Conservation (phyloP, 257 asterid species). For the Capsicum baccatum region DNA sequence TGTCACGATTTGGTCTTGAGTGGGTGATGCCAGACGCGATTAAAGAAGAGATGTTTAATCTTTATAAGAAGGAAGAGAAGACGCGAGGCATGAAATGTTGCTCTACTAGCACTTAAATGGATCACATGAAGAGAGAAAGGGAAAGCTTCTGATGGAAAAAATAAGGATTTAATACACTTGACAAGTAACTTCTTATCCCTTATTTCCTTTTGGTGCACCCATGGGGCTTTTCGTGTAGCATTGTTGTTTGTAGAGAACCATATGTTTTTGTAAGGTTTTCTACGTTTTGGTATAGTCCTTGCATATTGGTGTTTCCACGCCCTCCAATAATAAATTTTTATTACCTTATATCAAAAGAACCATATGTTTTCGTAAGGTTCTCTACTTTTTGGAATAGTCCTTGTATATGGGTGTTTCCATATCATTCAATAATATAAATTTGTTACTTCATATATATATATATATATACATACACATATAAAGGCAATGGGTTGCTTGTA, state of each 20-base stretch:
- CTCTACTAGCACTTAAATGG: not conserved
- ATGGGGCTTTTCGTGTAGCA: not conserved
- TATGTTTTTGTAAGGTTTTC: not conserved
- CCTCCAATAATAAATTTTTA: not conserved
- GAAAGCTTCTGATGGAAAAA: conserved; percentile 5
- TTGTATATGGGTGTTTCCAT: not conserved
- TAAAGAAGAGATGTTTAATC: not conserved
- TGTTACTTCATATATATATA: not conserved
- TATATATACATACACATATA: not conserved
- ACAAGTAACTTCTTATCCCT: not conserved
- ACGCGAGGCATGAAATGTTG: not conserved
- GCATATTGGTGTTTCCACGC: not conserved
- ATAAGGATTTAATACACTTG: not conserved
- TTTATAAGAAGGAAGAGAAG: not conserved
- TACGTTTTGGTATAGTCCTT: not conserved
- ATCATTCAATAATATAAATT: not conserved
- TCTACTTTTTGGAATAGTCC: not conserved
- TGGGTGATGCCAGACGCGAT: not conserved
- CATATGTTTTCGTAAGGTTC: conserved; percentile 1
- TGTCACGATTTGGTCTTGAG: not conserved
- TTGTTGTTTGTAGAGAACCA: not conserved
- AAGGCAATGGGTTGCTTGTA: not conserved
- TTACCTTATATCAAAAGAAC: not conserved
- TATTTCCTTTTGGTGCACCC: not conserved
- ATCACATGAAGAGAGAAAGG: not conserved